Base-by-base conservation (phyloP, 352 stramenopile species). In the Peronosclerospora sorghi region DNA sequence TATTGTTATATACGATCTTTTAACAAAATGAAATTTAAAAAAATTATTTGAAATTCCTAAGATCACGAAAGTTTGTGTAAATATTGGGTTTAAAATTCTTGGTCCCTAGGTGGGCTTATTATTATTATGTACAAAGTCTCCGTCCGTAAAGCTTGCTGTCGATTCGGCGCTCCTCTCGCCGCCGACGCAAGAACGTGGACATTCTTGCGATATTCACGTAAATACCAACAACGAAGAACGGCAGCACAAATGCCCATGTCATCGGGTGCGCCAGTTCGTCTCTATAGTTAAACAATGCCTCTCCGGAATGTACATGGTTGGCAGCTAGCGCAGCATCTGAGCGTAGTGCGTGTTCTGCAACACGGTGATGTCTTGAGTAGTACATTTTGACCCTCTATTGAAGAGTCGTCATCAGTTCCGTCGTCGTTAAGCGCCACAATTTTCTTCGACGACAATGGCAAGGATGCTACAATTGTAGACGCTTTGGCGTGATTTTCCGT, bases 141-240 rank as follows among this genome's bases (percentile, higher is more conserved):
- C 21, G 21, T 26, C 3, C 21, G 56, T 86, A 86, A 55, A 78
- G 73, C 48, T 80, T 74, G 48, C 63, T 62, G 39, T 76, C 70
- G 48, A 86, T 72, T 26, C 73, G 62, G 9, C 74, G 59, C 41
- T 77, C 57, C 36, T 83, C 73, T n/a, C 68, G 60, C 36, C 70
- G 70, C 4, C 73, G 70, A 8, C 70, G 68, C 15, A 79, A 7
- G 36, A 75, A 81, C 20, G 61, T 64, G 12, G 66, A 32, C 7
- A 54, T 48, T 17, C 65, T 48, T 9, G 61, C 62, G 45, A 66
- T 41, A 21, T 56, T 68, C 27, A 74, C 68, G 54, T 75, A 82
- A 18, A 83, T 36, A 0, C 73, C 73, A 41, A 86, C 54, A 34
- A 48, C 67, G 43, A 82, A 75, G 52, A 86, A 86, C 9, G 73